Base-by-base conservation (phyloP, 2,329 filamentous ascomycete species). In the Akanthomyces dipterigenus region DNA sequence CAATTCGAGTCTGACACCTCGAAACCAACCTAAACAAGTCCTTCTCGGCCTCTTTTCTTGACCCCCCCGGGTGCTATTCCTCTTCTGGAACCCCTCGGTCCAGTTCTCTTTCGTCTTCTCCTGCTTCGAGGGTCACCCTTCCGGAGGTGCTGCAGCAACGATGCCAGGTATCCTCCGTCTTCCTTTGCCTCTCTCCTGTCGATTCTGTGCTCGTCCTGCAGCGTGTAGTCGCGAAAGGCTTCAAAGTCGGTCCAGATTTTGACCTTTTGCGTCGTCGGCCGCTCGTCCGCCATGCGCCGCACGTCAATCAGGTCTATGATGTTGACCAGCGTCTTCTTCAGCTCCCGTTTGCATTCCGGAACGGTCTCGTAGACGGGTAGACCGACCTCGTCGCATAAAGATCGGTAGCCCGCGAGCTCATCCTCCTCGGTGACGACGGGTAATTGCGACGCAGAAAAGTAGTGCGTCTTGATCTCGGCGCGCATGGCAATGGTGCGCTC, bases 31-130 rank as follows among this genome's bases (percentile, higher is more conserved):
- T 31, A 8, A 31, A 31, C 8, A 8, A 31, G 5, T 31, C 28
- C 5, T 5, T 31, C 28, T 8, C 2, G 28, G 8, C 8, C 5
- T 8, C 28, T 31, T 31, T 31, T 31, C 8, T 5, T 31, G 28
- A 31, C 28, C 5, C 28, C 28, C 8, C 28, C 31, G 8, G 28
- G 38, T 7, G 5, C 12, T 28, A 24, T 36, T 11, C 34, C n/a
- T 14, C 42, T 31, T 8, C 20, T 38, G 36, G 18, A 9, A 6
- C 26, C 20, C 42, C 6, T 45, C 36, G 7, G n/a, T 8, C 34
- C 34, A 5, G n/a, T 55, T 5, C 20, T 34, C 95, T 61, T 88
- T n/a, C n/a, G n/a, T n/a, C n/a, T n/a, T n/a, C n/a, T n/a, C 91
- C 36, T 95, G 43, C 22, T 34, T 48, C 54, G n/a, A 18, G 20